These are phyloP conservation scores for Silene latifolia DNA, from an alignment of 148 eudicot genomes.

Conservation along the genomic window DNA sequence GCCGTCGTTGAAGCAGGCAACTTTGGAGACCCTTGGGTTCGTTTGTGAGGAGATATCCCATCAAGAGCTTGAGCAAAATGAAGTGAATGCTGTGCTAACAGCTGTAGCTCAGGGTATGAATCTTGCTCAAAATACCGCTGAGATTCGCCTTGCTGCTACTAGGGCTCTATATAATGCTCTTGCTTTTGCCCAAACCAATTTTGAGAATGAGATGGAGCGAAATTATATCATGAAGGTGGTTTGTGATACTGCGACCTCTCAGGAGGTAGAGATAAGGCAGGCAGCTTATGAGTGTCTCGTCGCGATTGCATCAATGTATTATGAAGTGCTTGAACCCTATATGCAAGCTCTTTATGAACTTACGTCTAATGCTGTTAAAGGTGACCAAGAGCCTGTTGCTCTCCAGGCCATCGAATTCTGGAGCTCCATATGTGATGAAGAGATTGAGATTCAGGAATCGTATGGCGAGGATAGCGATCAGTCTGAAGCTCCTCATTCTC, in stretches of 20 bases:
- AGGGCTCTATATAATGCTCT: conserved; percentile 75
- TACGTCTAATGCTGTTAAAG: conserved; percentile 63
- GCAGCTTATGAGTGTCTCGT: conserved; percentile 78
- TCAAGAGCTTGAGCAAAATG: conserved; percentile 55
- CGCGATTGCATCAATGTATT: conserved; percentile 71
- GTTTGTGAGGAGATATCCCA: conserved; percentile 74
- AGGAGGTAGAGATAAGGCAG: conserved; percentile 58
- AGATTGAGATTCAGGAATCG: conserved; percentile 57
- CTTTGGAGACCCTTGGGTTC: conserved; percentile 68
- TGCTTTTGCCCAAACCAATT: conserved; percentile 74
- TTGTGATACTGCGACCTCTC: conserved; percentile 59
- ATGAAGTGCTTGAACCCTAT: conserved; percentile 64
- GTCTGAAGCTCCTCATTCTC: conserved; percentile 42
- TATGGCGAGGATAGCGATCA: conserved; percentile 40
- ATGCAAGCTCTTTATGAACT: conserved; percentile 63
- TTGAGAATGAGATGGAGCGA: conserved; percentile 70
- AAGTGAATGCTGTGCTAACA: conserved; percentile 65
- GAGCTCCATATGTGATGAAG: conserved; percentile 90
- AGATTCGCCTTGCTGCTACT: conserved; percentile 64
- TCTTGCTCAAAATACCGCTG: conserved; percentile 44
- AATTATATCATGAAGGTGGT: conserved; percentile 69
- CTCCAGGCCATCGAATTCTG: conserved; percentile 83
- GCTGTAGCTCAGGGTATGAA: conserved; percentile 82
- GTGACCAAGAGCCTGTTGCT: conserved; percentile 68
- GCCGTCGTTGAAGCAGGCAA: conserved; percentile 54